Evolutionary conservation across 75 land plant species (phyloP).

Genomic region (Selaginella moellendorffii): DNA sequence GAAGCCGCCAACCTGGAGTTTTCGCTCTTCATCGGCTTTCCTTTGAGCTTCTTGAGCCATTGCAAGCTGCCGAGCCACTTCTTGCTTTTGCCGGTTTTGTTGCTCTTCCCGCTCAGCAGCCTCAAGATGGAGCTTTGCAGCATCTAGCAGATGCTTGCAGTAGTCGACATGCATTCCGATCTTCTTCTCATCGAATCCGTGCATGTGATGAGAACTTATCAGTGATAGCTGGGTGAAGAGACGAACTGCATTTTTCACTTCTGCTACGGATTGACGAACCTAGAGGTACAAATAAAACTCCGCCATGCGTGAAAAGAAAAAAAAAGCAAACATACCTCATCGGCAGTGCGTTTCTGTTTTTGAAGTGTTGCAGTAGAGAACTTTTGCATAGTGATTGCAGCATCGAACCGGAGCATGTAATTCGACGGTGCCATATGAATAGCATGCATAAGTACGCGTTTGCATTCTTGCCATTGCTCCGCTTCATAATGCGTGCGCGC

Average conservation of each 20-base stretch:
- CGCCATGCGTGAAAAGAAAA: background rate
- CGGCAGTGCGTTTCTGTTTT: conserved; percentile 72
- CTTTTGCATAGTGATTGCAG: conserved; percentile 89
- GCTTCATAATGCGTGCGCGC: conserved; percentile 96
- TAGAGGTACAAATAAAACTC: conserved; percentile 9
- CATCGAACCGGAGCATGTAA: conserved; percentile 77
- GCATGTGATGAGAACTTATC: conserved; percentile 43
- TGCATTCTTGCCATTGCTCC: conserved; percentile 99
- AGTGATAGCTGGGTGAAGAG: conserved; percentile 70
- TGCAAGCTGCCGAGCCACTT: conserved; percentile 60
- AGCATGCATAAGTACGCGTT: conserved; percentile 66
- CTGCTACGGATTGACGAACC: conserved; percentile 79
- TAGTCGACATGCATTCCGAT: conserved; percentile 82
- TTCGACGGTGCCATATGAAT: conserved; percentile 92
- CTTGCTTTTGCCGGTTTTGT: conserved; percentile 52
- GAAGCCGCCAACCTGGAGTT: conserved; percentile 35
- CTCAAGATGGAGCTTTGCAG: conserved; percentile 81
- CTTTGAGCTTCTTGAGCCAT: conserved; percentile 84
- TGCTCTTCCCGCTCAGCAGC: conserved; percentile 90
- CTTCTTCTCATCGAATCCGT: conserved; percentile 95
- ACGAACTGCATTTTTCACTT: conserved; percentile 82
- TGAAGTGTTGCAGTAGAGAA: conserved; percentile 81
- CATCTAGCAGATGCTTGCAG: conserved; percentile 86
- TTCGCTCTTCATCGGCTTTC: conserved; percentile 87
- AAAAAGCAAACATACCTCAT: conserved; percentile 44